Percentiles rank a stretch among this genome's conserved stretches.
Conservation (phyloP, 371 early-diverging fungal genomes). For the Coemansia linderi region DNA sequence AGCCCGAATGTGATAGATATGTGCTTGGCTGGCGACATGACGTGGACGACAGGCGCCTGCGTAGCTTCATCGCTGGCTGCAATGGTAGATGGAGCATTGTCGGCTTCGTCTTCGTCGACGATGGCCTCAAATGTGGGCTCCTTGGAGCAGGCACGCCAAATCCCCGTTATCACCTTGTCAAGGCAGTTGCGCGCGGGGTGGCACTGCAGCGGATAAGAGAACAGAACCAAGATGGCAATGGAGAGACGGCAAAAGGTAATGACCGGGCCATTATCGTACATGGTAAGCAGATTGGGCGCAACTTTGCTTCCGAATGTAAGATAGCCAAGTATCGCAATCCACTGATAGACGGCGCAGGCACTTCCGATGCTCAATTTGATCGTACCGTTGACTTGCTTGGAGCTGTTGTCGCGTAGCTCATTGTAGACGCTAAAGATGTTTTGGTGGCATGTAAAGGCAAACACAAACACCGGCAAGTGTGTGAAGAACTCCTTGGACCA, state of each 20-base stretch:
- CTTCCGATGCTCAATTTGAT: conserved; percentile 77
- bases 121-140: conserved; percentile 39
- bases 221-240: conserved; percentile 87
- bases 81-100: neutral
- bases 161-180: conserved; percentile 71
- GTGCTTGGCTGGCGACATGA: conserved; percentile 60
- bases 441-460: conserved; percentile 91
- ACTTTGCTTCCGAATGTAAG: conserved; percentile 91
- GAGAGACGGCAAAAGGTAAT: conserved; percentile 87
- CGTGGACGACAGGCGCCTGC: conserved; percentile 25
- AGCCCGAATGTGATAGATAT: conserved; percentile 65
- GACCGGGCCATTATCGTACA: conserved; percentile 66
- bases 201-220: conserved; percentile 97
- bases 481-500: conserved; percentile 72
- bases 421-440: conserved; percentile 89
- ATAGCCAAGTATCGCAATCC: conserved; percentile 92
- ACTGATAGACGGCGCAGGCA: conserved; percentile 82
- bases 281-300: conserved; percentile 85
- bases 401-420: conserved; percentile 83
- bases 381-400: conserved; percentile 64
- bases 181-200: conserved; percentile 94
- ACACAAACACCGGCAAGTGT: conserved; percentile 96
- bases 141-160: conserved; percentile 18
- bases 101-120: neutral
- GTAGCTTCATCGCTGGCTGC: conserved; percentile 13